A percentile compares a stretch with the other conserved stretches of the same genome.
These are phyloP conservation scores for Aspergillus melleus DNA, from an alignment of 2,329 filamentous ascomycete genomes.

Conservation along the genomic window DNA sequence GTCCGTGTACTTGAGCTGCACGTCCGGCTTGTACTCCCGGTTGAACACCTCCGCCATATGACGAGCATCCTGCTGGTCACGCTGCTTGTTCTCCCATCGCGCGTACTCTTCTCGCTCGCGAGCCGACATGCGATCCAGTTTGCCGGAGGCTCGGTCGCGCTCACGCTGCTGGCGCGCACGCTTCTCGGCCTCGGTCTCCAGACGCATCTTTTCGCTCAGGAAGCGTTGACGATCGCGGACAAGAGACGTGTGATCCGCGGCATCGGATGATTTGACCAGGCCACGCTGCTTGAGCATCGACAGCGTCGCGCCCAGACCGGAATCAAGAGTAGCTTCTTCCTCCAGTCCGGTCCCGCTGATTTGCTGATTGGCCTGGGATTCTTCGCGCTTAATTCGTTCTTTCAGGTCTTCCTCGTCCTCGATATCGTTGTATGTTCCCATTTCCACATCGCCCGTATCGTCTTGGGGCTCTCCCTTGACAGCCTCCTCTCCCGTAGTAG, in stretches of 20 bases:
- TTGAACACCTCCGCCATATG: constrained; percentile 84
- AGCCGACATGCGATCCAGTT: constrained; percentile 84
- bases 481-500: constrained; percentile 18
- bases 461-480: constrained; percentile 34
- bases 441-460: constrained; percentile 55
- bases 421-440: constrained; percentile 55
- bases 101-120: constrained; percentile 88
- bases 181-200: constrained; percentile 76
- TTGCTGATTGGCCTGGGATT: constrained; percentile 44
- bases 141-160: constrained; percentile 78
- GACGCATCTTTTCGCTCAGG: constrained; percentile 72
- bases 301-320: constrained; percentile 79
- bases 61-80: constrained; percentile 80
- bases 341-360: constrained; percentile 71
- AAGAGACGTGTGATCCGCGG: constrained; percentile 64
- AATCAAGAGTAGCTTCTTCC: constrained; percentile 76
- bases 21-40: constrained; percentile 82
- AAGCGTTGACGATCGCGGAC: constrained; percentile 75
- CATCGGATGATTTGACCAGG: constrained; percentile 66
- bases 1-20: constrained; percentile 88
- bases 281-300: constrained; percentile 82
- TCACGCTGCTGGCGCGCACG: constrained; percentile 80
- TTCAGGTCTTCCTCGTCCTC: constrained; percentile 51
- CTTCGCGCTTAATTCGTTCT: constrained; percentile 52
- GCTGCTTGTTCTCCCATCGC: constrained; percentile 80